Conservation (phyloP, 257 asterid species). For the Linaria vulgaris region DNA sequence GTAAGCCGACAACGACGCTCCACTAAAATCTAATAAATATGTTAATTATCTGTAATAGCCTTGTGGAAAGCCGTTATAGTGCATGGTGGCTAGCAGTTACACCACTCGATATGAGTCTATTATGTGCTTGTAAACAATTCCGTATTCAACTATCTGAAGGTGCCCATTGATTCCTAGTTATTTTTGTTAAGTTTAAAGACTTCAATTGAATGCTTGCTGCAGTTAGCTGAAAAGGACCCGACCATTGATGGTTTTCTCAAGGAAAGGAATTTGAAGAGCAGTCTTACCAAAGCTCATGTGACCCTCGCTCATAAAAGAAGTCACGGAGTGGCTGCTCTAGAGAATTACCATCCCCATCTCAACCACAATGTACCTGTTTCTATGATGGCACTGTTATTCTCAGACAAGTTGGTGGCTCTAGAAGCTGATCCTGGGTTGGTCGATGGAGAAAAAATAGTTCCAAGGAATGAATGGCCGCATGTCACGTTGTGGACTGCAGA, state of each 20-base stretch:
- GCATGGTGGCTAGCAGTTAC: too few relatives aligned
- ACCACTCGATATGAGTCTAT: too few relatives aligned
- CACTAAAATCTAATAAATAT: too few relatives aligned
- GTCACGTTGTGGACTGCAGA: constrained; percentile 77
- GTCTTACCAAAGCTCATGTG: constrained; percentile 61
- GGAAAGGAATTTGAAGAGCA: constrained; percentile 53
- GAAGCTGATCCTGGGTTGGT: constrained; percentile 62
- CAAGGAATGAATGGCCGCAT: constrained; percentile 88
- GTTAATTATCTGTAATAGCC: too few relatives aligned
- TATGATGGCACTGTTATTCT: constrained; percentile 54
- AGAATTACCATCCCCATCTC: constrained; percentile 57
- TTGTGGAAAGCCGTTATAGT: too few relatives aligned
- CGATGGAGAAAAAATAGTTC: constrained; percentile 69
- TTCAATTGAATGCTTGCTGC: constrained; percentile 19
- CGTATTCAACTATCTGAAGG: too few relatives aligned
- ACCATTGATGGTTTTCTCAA: constrained; percentile 46
- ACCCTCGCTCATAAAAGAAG: constrained; percentile 97
- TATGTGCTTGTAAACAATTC: too few relatives aligned
- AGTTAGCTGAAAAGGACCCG: constrained; percentile 64
- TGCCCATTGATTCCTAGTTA: too few relatives aligned
- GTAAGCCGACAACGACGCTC: constrained; percentile 38
- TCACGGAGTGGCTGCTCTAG: constrained; percentile 81
- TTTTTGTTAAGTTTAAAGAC: too few relatives aligned
- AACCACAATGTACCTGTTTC: constrained; percentile 58
- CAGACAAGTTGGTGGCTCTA: constrained; percentile 73